Conservation (phyloP, 768 basidiomycete genomes). For the Pleurotus djamor region DNA sequence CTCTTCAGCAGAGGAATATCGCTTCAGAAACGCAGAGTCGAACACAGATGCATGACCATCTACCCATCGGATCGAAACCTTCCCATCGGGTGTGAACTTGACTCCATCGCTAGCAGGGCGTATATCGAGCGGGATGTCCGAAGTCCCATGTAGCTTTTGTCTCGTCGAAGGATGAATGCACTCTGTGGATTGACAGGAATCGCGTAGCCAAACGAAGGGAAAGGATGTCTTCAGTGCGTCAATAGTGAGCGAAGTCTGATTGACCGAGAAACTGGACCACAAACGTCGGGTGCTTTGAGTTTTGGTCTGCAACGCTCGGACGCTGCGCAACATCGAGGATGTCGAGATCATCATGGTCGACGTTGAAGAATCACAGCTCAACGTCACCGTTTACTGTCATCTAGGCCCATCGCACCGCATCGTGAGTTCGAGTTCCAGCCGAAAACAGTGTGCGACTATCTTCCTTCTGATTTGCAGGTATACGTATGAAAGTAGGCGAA, state of each 20-base stretch:
- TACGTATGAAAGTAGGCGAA: too few relatives aligned
- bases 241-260: constrained; percentile 28
- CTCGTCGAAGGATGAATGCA: constrained; percentile 77
- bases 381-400: too few relatives aligned
- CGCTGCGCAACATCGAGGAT: background rate
- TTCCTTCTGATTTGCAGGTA: too few relatives aligned
- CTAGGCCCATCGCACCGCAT: too few relatives aligned
- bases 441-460: too few relatives aligned
- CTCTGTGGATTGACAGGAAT: constrained; percentile 70
- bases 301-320: background rate
- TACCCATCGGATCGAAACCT: constrained; percentile 41
- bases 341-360: background rate
- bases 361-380: too few relatives aligned
- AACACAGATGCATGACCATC: constrained; percentile 64
- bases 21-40: constrained; percentile 41
- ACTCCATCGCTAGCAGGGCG: constrained; percentile 41
- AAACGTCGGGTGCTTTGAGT: background rate
- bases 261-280: constrained; percentile 21
- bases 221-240: constrained; percentile 44
- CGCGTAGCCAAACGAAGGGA: constrained; percentile 79
- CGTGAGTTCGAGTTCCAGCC: too few relatives aligned
- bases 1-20: constrained; percentile 36
- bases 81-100: constrained; percentile 27
- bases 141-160: constrained; percentile 75
- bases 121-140: constrained; percentile 57